These are phyloP conservation scores for Diplodia intermedia DNA, from an alignment of 2,329 filamentous ascomycete genomes.

Conservation along the genomic window DNA sequence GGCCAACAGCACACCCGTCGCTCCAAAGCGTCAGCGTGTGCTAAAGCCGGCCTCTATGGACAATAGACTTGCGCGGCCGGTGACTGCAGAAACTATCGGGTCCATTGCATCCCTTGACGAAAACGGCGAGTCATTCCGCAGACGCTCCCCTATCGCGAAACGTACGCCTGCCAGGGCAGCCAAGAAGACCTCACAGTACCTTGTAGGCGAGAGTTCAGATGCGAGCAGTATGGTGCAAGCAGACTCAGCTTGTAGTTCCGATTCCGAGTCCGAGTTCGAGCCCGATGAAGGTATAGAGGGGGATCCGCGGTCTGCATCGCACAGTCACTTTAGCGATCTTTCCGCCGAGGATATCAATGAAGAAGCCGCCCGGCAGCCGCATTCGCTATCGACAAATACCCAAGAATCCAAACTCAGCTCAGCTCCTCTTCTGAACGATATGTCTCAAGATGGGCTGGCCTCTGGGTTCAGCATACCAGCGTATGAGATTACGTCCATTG, in stretches of 20 bases:
- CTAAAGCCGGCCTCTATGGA: slow-evolving; percentile 45
- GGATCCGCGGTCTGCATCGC: slow-evolving; percentile 22
- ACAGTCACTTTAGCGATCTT: slow-evolving; percentile 38
- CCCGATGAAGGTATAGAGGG: slow-evolving; percentile 14
- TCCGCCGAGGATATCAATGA: slow-evolving; percentile 43
- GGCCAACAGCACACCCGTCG: slow-evolving; percentile 35
- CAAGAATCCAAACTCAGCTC: not conserved
- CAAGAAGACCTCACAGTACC: slow-evolving; percentile 13
- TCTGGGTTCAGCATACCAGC: not conserved
- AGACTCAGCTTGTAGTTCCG: not conserved
- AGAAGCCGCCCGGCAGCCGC: not conserved
- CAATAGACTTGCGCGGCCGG: slow-evolving; percentile 35
- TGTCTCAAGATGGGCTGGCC: not conserved
- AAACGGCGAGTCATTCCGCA: not conserved
- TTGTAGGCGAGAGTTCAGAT: slow-evolving; percentile 18
- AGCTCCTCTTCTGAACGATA: not conserved
- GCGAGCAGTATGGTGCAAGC: not conserved
- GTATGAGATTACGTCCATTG: too few relatives aligned
- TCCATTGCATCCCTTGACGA: slow-evolving; percentile 38
- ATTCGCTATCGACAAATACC: not conserved
- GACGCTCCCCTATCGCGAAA: not conserved
- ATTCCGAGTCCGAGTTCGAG: not conserved
- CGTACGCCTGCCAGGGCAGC: slow-evolving; percentile 14
- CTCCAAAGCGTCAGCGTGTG: slow-evolving; percentile 43
- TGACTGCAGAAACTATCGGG: slow-evolving; percentile 37